Evolutionary conservation across 2,329 filamentous ascomycete genomes (phyloP).

Genomic region (Trichoderma afroharzianum): DNA sequence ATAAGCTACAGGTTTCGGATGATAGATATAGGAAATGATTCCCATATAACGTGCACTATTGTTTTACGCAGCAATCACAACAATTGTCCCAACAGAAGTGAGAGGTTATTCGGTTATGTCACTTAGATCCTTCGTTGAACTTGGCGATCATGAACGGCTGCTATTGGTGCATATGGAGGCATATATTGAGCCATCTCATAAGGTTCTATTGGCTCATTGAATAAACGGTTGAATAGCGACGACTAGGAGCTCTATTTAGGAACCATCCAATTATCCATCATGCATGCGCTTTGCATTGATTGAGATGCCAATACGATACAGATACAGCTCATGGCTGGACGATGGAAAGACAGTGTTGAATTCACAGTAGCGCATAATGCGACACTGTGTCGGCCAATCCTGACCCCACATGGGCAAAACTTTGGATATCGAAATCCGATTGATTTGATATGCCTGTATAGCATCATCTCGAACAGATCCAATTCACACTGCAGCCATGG

Average conservation of each 20-base stretch:
- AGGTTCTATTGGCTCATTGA: background rate
- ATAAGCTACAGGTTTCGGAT: background rate
- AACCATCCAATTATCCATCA: background rate
- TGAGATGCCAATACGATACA: background rate
- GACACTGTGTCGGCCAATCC: background rate
- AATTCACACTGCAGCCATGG: constrained; percentile 32
- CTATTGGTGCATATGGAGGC: background rate
- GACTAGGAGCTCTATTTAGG: background rate
- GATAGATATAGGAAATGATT: background rate
- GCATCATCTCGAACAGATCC: background rate
- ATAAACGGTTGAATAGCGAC: background rate
- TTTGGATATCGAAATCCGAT: constrained; percentile 1
- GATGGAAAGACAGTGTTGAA: background rate
- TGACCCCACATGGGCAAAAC: constrained; percentile 10
- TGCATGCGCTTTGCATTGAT: background rate
- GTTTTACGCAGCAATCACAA: background rate
- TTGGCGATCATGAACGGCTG: background rate
- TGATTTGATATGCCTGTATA: background rate
- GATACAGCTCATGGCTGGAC: background rate
- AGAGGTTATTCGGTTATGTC: background rate
- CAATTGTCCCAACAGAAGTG: background rate
- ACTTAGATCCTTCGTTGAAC: background rate
- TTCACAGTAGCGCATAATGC: background rate
- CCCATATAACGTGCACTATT: background rate
- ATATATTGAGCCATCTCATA: background rate